Conservation (phyloP, 73 alveolate genomes). For the Stentor roeselii region DNA sequence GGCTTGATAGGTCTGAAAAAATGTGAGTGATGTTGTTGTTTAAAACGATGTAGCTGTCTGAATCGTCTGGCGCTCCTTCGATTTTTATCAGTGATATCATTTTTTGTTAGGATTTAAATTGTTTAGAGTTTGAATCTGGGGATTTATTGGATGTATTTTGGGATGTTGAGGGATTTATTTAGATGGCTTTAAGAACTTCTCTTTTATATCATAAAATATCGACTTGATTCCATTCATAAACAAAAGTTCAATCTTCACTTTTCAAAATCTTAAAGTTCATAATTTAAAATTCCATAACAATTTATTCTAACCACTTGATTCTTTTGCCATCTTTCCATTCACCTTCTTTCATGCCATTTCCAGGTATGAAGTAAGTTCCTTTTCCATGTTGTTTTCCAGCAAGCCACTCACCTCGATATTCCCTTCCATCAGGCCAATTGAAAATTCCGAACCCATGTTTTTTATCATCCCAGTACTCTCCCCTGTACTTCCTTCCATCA, state of each 20-base stretch:
- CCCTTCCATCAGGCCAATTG: constrained; percentile 64
- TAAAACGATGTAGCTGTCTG: background rate
- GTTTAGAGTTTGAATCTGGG: too few relatives aligned
- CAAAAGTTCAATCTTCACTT: too few relatives aligned
- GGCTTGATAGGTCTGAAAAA: background rate
- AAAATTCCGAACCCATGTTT: constrained; percentile 57
- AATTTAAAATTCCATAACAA: too few relatives aligned
- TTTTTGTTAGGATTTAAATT: too few relatives aligned
- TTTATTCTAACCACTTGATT: constrained; percentile 42
- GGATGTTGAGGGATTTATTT: too few relatives aligned
- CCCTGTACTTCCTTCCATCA: constrained; percentile 60
- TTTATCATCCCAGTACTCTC: constrained; percentile 53
- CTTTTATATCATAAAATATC: too few relatives aligned
- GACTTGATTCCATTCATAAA: too few relatives aligned
- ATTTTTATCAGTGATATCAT: background rate
- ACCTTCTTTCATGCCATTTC: constrained; percentile 51
- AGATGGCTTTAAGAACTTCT: too few relatives aligned
- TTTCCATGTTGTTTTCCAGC: constrained; percentile 74
- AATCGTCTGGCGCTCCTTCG: background rate
- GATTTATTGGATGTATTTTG: too few relatives aligned
- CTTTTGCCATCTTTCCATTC: constrained; percentile 70
- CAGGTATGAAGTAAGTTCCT: constrained; percentile 56
- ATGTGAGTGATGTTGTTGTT: background rate
- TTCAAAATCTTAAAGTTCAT: too few relatives aligned
- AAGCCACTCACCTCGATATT: constrained; percentile 51